phyloP scores from a whole-genome alignment of 1,284 basidiomycete species.

The Apiotrichum porosum region DNA sequence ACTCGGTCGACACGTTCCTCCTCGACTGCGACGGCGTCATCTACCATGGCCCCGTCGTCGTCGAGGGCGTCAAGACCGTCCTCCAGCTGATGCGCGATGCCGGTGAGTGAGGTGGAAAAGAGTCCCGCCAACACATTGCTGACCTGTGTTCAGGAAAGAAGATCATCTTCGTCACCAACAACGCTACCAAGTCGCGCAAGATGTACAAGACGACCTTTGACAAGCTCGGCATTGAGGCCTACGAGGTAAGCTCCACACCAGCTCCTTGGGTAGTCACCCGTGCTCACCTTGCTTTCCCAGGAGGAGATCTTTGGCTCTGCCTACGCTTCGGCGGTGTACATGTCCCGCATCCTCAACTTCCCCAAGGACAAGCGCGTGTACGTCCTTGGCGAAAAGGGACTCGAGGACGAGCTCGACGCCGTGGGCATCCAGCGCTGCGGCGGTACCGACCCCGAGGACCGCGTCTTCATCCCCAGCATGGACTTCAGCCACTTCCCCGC shows the following conservation, averaged over 20 bases:
- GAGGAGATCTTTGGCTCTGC: constrained; percentile 95
- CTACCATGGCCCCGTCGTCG: constrained; percentile 77
- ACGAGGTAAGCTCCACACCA: constrained; percentile 65
- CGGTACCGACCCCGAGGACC: constrained; percentile 77
- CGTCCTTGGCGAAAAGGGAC: constrained; percentile 85
- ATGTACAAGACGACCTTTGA: constrained; percentile 89
- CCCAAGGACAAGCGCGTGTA: constrained; percentile 92
- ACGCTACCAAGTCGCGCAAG: constrained; percentile 87
- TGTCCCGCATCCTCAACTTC: constrained; percentile 81
- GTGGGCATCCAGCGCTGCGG: constrained; percentile 78
- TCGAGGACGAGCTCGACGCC: constrained; percentile 85
- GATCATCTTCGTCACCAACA: constrained; percentile 94
- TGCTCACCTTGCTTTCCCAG: constrained; percentile 48
- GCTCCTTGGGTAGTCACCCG: background rate
- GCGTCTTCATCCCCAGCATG: constrained; percentile 66
- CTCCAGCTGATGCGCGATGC: constrained; percentile 59
- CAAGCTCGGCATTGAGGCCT: constrained; percentile 74
- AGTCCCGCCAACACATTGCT: no score
- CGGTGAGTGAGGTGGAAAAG: constrained; percentile 18
- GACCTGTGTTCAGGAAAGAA: constrained; percentile 65
- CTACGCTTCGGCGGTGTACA: constrained; percentile 86
- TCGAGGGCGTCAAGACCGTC: constrained; percentile 71
- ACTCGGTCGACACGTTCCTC: constrained; percentile 84
- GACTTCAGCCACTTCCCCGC: constrained; percentile 62
- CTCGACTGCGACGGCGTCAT: constrained; percentile 97